Conservation (phyloP, 2,329 filamentous ascomycete genomes). For the Davidsoniella australis region DNA sequence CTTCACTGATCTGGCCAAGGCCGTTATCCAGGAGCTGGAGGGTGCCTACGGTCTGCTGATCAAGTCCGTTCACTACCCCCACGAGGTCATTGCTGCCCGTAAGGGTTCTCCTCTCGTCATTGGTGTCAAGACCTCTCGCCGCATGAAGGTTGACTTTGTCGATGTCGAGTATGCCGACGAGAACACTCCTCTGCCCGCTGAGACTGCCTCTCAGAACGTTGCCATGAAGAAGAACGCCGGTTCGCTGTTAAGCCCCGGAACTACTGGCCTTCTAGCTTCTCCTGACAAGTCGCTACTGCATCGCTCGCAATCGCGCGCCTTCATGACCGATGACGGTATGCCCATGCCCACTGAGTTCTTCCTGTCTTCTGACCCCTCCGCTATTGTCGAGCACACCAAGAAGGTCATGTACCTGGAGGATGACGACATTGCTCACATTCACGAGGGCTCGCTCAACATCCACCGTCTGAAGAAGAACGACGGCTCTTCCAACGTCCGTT, state of each 20-base stretch:
- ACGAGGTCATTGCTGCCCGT: conserved; percentile 92
- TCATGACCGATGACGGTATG: conserved; percentile 95
- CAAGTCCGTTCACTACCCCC: conserved; percentile 96
- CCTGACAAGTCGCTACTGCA: conserved; percentile 96
- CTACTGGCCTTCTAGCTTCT: conserved; percentile 52
- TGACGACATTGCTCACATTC: conserved; percentile 98
- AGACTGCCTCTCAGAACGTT: conserved; percentile 89
- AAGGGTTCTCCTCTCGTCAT: conserved; percentile 95
- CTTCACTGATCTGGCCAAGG: conserved; percentile 92
- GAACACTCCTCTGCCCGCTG: conserved; percentile 65
- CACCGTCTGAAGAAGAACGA: conserved; percentile 95
- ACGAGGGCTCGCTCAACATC: conserved; percentile 97
- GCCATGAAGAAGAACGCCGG: conserved; percentile 78
- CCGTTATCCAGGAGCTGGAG: conserved; percentile 94
- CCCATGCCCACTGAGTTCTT: conserved; percentile 99
- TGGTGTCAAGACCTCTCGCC: conserved; percentile 89
- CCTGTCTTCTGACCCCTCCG: conserved; percentile 93
- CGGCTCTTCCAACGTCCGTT: conserved; percentile 88
- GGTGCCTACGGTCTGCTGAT: conserved; percentile 93
- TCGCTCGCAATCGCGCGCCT: conserved; percentile 94
- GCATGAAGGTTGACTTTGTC: conserved; percentile 99
- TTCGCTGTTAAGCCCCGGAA: conserved; percentile 48
- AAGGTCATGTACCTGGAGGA: conserved; percentile 99
- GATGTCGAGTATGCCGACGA: conserved; percentile 95
- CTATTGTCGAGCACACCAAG: conserved; percentile 99